These are phyloP conservation scores for Verticillium nubilum DNA, from an alignment of 2,329 filamentous ascomycete genomes.

Conservation along the genomic window DNA sequence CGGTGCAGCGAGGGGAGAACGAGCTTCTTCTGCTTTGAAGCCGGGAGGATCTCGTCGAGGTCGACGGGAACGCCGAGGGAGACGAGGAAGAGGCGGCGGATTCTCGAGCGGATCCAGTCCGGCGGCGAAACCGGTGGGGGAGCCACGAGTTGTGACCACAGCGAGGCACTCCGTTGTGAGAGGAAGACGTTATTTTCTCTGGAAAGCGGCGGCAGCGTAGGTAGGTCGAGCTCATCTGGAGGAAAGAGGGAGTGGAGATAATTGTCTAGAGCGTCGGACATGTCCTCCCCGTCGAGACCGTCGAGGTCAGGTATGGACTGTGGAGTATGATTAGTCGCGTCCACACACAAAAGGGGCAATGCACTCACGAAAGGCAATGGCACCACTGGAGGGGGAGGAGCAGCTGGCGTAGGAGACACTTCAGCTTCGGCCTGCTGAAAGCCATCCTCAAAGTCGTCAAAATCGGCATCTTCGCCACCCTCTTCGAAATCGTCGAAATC, in stretches of 20 bases:
- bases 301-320: constrained; percentile 66
- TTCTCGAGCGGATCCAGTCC: constrained; percentile 96
- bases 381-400: constrained; percentile 24
- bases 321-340: constrained; percentile 16
- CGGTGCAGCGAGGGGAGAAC: constrained; percentile 74
- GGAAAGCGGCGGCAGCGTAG: constrained; percentile 42
- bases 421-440: constrained; percentile 54
- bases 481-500: constrained; percentile 61
- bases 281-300: constrained; percentile 53
- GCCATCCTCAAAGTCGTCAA: constrained; percentile 68
- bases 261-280: constrained; percentile 55
- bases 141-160: constrained; percentile 95
- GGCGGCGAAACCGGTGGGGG: constrained; percentile 91
- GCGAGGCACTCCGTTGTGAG: constrained; percentile 78
- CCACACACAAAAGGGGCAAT: neutral
- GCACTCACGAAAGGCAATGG: constrained; percentile 39
- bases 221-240: constrained; percentile 46
- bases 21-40: constrained; percentile 96
- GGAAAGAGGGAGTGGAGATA: constrained; percentile 65
- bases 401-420: constrained; percentile 19
- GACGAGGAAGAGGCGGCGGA: constrained; percentile 89
- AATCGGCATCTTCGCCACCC: constrained; percentile 49
- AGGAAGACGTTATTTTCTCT: constrained; percentile 66
- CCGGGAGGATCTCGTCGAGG: constrained; percentile 92
- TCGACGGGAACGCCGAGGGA: constrained; percentile 95